Percentiles rank a stretch among this genome's conserved stretches.
Evolutionary conservation across 2,329 filamentous ascomycete genomes (phyloP).

Genomic region (Colletotrichum chrysophilum): DNA sequence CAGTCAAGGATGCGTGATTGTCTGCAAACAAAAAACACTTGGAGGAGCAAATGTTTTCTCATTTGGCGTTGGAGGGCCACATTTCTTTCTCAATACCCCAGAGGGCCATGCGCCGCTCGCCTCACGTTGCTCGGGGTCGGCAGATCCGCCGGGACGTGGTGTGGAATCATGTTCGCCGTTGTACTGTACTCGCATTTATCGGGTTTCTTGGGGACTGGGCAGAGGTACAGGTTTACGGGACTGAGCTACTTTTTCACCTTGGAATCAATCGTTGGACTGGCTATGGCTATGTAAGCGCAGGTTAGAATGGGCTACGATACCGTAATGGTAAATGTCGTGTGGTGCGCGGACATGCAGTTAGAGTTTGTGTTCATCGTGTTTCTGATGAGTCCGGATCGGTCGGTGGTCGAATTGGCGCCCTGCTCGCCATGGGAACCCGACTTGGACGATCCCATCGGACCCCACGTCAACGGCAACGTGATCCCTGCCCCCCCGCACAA

Average conservation of each 20-base stretch:
- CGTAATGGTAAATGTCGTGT: not conserved
- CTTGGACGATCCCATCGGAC: not conserved
- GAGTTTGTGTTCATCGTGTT: not conserved
- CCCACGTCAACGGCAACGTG: not conserved
- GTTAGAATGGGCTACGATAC: not conserved
- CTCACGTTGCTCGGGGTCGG: not conserved
- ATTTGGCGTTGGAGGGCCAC: constrained; percentile 13
- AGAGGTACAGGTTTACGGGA: not conserved
- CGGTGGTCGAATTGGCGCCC: not conserved
- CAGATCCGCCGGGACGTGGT: not conserved
- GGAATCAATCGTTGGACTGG: not conserved
- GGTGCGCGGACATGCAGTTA: not conserved
- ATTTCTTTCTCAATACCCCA: constrained; percentile 17
- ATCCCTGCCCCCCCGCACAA: not conserved
- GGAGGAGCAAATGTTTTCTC: not conserved
- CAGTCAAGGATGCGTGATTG: constrained; percentile 48
- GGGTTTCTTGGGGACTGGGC: not conserved
- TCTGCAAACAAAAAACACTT: not conserved
- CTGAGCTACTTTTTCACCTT: not conserved
- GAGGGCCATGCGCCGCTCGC: not conserved
- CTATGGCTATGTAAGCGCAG: not conserved
- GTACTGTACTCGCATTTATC: not conserved
- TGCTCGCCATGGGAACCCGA: not conserved
- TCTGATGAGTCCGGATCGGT: not conserved
- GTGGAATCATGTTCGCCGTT: not conserved